phyloP scores from a whole-genome alignment of 1,139 yeast genomes.

The Blastobotrys buckinghamii region DNA sequence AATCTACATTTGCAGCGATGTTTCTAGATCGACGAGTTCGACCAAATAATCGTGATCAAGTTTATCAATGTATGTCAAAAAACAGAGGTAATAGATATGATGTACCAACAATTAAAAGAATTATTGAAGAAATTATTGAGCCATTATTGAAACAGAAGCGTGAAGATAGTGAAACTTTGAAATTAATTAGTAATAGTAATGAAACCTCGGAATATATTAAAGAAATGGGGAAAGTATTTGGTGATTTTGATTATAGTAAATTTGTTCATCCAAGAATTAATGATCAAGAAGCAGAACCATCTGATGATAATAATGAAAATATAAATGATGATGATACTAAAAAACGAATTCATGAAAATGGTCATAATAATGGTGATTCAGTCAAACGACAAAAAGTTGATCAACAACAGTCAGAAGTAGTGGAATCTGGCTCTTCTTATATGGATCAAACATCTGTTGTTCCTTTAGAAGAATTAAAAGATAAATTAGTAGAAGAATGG shows the following conservation, averaged over 20 bases:
- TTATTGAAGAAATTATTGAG: slow-evolving; percentile 5
- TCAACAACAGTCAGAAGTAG: not conserved
- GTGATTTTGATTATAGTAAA: not conserved
- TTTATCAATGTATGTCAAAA: slow-evolving; percentile 3
- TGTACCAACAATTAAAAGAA: not conserved
- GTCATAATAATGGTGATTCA: not conserved
- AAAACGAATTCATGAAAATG: not conserved
- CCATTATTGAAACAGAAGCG: not conserved
- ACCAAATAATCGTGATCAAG: slow-evolving; percentile 1
- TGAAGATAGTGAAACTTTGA: not conserved
- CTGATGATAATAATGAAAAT: not conserved
- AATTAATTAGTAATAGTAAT: not conserved
- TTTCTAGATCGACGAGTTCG: slow-evolving; percentile 6
- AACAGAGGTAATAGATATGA: not conserved
- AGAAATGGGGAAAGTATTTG: slow-evolving; percentile 4
- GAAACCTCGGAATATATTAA: not conserved
- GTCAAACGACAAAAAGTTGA: not conserved
- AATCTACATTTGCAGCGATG: slow-evolving; percentile 6
- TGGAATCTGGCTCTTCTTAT: too few relatives aligned
- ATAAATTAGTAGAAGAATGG: not conserved
- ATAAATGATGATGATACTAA: not conserved
- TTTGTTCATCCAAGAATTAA: not conserved
- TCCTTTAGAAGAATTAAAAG: not conserved
- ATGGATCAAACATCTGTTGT: not conserved
- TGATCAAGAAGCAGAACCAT: not conserved